Conservation (phyloP, 495 filamentous ascomycete species). For the Massariosphaeria phaeospora region DNA sequence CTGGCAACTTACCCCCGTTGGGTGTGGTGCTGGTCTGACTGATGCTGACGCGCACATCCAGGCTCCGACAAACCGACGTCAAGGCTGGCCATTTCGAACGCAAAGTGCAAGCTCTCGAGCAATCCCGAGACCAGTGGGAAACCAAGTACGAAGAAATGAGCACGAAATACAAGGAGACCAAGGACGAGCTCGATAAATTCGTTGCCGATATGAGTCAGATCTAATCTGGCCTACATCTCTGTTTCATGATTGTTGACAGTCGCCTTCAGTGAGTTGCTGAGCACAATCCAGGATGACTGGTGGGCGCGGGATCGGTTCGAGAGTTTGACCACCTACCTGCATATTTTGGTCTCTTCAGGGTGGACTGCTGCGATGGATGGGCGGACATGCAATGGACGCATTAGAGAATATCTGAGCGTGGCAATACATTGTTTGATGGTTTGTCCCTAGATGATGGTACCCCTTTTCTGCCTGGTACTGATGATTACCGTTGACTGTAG, state of each 20-base stretch:
- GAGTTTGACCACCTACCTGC: not conserved
- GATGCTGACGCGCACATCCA: conserved; percentile 40
- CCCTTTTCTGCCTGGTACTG: not conserved
- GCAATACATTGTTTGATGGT: conserved; percentile 17
- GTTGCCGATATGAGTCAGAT: conserved; percentile 85
- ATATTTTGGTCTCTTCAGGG: not conserved
- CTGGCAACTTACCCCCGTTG: not conserved
- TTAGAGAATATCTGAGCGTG: conserved; percentile 9
- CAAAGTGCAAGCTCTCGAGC: conserved; percentile 95
- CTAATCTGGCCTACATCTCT: conserved; percentile 46
- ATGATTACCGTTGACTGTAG: not conserved
- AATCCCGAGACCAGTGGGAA: conserved; percentile 86
- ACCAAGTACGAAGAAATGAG: conserved; percentile 92
- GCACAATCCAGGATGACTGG: not conserved
- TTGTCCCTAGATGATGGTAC: not conserved
- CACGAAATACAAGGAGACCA: conserved; percentile 74
- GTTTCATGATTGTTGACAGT: conserved; percentile 12
- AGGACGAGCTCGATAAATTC: conserved; percentile 90
- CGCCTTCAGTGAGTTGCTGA: not conserved
- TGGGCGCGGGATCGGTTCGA: not conserved
- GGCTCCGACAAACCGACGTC: conserved; percentile 96
- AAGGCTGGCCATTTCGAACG: conserved; percentile 99
- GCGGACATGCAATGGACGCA: not conserved
- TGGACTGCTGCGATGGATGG: not conserved
- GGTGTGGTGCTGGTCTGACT: not conserved